Base-by-base conservation (phyloP, 2,329 filamentous ascomycete genomes). In the Decorospora gaudefroyi region DNA sequence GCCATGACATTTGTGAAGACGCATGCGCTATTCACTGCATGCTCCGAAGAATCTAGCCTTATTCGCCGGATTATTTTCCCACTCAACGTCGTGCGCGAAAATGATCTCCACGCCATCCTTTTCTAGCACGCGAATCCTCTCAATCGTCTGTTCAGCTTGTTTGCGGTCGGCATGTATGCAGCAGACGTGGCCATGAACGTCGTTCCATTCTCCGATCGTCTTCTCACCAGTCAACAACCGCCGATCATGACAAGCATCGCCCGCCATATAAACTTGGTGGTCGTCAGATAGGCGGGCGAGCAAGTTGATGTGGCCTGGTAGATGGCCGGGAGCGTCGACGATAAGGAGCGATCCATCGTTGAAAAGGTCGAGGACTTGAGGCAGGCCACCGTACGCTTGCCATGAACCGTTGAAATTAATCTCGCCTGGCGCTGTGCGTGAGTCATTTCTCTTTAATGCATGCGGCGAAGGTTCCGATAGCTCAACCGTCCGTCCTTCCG, bases 221-320 rank as follows among this genome's bases (percentile, higher is more conserved):
- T 74, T 78, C 50, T 81, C 78, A 0, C 78, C 77, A 0, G 70
- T 75, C 52, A 82, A 52, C 2, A 82, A 64, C 18, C 79, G 63
- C 0, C 67, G 64, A 50, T 82, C 78, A 50, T 83, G 80, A 45
- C 76, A 82, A 12, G 76, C 74, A 60, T 83, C 79, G 2, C 78
- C 79, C 6, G 70, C 76, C 1, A 82, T 70, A 50, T 76, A 78
- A 1, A 79, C 59, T 57, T 73, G 75, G 12, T 70, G 68, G 10
- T 53, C 46, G 2, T 61, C 42, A 0, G 65, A 68, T 0, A 70
- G 68, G 0, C 73, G 68, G 6, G 70, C 74, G 0, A 81, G 70
- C 0, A 81, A 53, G 40, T 80, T 81, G 6, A 81, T 64, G 47
- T 81, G 78, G 0, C 78, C 79, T 1, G 74, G 72, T 0, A 81